A percentile compares a stretch with the other conserved stretches of the same genome.
Evolutionary conservation across 345 rosid species (phyloP).

Genomic region (Acer saccharum): DNA sequence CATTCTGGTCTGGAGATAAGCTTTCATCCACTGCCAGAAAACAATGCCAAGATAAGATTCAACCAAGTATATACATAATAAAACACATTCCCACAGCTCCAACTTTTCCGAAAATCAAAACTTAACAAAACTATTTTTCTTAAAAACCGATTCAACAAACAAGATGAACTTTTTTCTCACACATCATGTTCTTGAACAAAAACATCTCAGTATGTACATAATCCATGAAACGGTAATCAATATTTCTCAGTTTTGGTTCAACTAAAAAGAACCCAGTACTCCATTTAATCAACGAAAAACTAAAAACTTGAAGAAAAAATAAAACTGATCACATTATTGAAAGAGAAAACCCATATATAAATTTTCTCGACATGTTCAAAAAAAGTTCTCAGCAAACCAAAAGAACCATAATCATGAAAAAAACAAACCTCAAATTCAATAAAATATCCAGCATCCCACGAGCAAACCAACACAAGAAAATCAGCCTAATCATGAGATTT

Average conservation of each 20-base stretch:
- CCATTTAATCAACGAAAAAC: neutral
- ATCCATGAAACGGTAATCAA: neutral
- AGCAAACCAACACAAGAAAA: neutral
- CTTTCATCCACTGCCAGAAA: slow-evolving; percentile 41
- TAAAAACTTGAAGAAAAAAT: neutral
- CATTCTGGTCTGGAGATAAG: slow-evolving; percentile 25
- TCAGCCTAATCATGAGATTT: neutral
- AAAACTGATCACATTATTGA: neutral
- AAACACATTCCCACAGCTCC: neutral
- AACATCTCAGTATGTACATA: neutral
- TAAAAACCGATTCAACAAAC: neutral
- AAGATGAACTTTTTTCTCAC: neutral
- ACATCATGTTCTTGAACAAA: neutral
- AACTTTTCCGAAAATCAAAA: neutral
- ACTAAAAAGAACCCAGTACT: neutral
- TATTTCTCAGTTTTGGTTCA: neutral
- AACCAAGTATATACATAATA: neutral
- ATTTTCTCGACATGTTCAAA: neutral
- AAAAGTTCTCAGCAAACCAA: neutral
- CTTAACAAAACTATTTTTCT: neutral
- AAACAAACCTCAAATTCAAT: neutral
- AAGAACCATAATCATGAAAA: neutral
- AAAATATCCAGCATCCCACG: neutral
- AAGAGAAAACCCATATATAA: neutral
- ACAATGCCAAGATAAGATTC: neutral